A percentile compares a stretch with the other conserved stretches of the same genome.
Evolutionary conservation across 2,329 filamentous ascomycete genomes (phyloP).

Genomic region (Penicillium nordicum): DNA sequence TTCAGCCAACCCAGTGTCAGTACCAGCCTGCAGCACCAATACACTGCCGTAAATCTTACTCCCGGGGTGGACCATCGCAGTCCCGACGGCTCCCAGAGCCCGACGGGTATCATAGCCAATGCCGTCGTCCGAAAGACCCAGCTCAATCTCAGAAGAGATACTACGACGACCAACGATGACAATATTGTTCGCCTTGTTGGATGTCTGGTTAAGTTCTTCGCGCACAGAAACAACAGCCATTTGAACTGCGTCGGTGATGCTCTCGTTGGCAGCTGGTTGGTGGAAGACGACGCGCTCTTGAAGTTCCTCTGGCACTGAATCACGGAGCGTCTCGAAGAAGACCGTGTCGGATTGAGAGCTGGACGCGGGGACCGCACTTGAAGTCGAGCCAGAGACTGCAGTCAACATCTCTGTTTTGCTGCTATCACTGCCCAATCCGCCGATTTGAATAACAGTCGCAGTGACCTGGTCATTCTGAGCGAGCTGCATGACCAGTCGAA

Average conservation of each 20-base stretch:
- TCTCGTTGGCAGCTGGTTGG: slow-evolving; percentile 32
- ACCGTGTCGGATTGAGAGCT: slow-evolving; percentile 44
- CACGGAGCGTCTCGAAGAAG: slow-evolving; percentile 57
- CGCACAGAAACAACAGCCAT: slow-evolving; percentile 54
- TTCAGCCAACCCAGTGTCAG: slow-evolving; percentile 3
- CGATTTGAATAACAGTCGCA: slow-evolving; percentile 67
- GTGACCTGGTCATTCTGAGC: slow-evolving; percentile 75
- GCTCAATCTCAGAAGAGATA: slow-evolving; percentile 11
- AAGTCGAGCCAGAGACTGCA: slow-evolving; percentile 3
- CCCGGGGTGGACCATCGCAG: slow-evolving; percentile 52
- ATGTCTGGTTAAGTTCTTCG: slow-evolving; percentile 57
- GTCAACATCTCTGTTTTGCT: slow-evolving; percentile 10
- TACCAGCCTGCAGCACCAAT: slow-evolving; percentile 64
- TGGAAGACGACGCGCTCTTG: slow-evolving; percentile 57
- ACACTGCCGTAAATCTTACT: slow-evolving; percentile 63
- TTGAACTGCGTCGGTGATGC: slow-evolving; percentile 42
- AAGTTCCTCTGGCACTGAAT: slow-evolving; percentile 53
- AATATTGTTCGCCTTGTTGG: slow-evolving; percentile 67
- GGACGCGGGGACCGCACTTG: background rate
- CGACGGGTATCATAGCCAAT: slow-evolving; percentile 30
- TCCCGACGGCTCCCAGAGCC: slow-evolving; percentile 35
- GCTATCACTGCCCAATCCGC: slow-evolving; percentile 14
- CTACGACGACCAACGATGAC: slow-evolving; percentile 61
- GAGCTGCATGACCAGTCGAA: slow-evolving; percentile 79
- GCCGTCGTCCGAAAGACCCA: slow-evolving; percentile 35